phyloP scores from a whole-genome alignment of 1,284 basidiomycete species.

The Rhodofomes roseus region DNA sequence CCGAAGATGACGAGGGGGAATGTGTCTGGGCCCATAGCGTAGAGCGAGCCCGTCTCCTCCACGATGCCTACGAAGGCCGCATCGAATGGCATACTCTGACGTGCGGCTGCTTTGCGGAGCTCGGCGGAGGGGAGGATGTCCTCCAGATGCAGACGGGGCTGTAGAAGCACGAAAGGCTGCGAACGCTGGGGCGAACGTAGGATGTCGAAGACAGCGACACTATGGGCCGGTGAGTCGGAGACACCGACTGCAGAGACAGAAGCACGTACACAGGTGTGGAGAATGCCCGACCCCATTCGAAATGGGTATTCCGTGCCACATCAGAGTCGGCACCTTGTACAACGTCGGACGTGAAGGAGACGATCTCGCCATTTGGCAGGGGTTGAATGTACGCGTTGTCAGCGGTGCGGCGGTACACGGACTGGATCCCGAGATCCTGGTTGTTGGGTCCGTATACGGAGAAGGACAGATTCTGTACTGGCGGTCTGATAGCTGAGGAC shows the following conservation, averaged over 20 bases:
- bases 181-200: conserved; percentile 43
- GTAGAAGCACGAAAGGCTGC: conserved; percentile 72
- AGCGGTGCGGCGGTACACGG: conserved; percentile 62
- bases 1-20: conserved; percentile 78
- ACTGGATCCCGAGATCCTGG: conserved; percentile 63
- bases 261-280: conserved; percentile 48
- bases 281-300: conserved; percentile 60
- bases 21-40: conserved; percentile 69
- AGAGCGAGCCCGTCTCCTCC: conserved; percentile 68
- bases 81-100: conserved; percentile 39
- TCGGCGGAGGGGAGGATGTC: conserved; percentile 53
- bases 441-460: conserved; percentile 85
- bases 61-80: conserved; percentile 74
- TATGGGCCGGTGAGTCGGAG: conserved; percentile 26
- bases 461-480: conserved; percentile 74
- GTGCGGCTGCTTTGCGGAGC: conserved; percentile 31
- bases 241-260: neutral
- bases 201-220: conserved; percentile 80
- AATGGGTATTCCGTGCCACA: conserved; percentile 32
- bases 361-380: conserved; percentile 70
- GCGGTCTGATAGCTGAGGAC: conserved; percentile 35
- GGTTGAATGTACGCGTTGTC: conserved; percentile 79
- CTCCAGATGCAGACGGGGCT: conserved; percentile 68
- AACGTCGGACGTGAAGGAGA: conserved; percentile 58
- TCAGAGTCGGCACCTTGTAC: conserved; percentile 24